A percentile compares a stretch with the other conserved stretches of the same genome.
Conservation (phyloP, 352 stramenopile species). For the Phytophthora idaei region DNA sequence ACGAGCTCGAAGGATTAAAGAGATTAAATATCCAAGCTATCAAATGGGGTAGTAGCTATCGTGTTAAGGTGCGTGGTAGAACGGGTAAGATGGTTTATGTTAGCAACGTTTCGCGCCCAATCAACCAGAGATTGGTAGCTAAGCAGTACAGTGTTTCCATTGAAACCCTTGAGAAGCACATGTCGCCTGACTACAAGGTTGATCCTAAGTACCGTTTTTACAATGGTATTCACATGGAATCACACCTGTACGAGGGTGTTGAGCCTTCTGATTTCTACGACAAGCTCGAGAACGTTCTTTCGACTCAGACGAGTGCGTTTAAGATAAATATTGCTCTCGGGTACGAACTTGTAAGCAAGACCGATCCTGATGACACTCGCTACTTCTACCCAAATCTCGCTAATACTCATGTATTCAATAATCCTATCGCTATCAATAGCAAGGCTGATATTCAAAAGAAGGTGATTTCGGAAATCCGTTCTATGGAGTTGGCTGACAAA, state of each 20-base stretch:
- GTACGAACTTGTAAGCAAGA: too few relatives aligned
- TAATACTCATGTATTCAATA: background rate
- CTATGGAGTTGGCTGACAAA: slow-evolving; percentile 5
- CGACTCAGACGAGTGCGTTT: background rate
- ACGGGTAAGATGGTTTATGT: slow-evolving; percentile 1
- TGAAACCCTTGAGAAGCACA: slow-evolving; percentile 1
- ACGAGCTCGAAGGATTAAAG: slow-evolving; percentile 1
- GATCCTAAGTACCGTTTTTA: slow-evolving; percentile 4
- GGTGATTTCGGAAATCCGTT: background rate
- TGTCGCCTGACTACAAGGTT: slow-evolving; percentile 4
- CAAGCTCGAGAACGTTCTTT: background rate
- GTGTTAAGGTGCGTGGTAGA: slow-evolving; percentile 2
- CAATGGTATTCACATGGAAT: background rate
- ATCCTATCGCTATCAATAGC: slow-evolving; percentile 1
- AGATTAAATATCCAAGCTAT: slow-evolving; percentile 1
- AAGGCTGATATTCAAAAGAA: slow-evolving; percentile 2
- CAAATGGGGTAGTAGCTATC: slow-evolving; percentile 3
- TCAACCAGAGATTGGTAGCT: background rate
- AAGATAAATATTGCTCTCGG: too few relatives aligned
- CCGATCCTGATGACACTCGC: too few relatives aligned
- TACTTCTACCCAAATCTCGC: slow-evolving; percentile 1
- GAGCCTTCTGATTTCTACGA: slow-evolving; percentile 1
- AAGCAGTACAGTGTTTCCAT: background rate
- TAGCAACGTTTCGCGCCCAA: background rate
- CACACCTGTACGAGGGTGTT: background rate